phyloP scores from a whole-genome alignment of 345 rosid genomes.

The Angophora floribunda region DNA sequence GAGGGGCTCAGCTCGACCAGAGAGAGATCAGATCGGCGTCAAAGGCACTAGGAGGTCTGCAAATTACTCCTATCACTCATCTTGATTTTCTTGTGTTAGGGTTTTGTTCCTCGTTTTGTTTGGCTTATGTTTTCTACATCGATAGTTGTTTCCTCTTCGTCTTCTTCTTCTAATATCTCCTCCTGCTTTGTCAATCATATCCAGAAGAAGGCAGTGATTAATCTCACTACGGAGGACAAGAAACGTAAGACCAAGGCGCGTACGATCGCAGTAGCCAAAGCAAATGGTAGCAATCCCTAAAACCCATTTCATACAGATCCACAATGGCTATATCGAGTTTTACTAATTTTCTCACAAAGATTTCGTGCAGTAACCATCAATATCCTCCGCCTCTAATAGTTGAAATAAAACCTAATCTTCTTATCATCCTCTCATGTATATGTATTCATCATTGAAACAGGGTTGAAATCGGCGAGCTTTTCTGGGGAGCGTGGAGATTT shows the following conservation, averaged over 20 bases:
- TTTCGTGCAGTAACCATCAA: not conserved
- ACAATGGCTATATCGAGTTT: not conserved
- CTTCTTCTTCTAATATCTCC: not conserved
- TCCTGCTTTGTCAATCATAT: not conserved
- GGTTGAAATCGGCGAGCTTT: not conserved
- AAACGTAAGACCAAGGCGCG: not conserved
- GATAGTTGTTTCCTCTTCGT: not conserved
- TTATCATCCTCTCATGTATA: not conserved
- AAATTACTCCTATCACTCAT: not conserved
- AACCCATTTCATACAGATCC: not conserved
- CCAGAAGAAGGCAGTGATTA: not conserved
- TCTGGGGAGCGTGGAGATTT: not conserved
- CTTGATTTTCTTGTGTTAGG: not conserved
- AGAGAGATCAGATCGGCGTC: not conserved
- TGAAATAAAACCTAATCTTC: not conserved
- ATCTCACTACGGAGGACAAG: not conserved
- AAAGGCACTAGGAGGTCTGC: not conserved
- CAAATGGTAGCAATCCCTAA: not conserved
- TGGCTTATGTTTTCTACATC: not conserved
- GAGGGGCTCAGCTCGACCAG: not conserved
- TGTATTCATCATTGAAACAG: not conserved
- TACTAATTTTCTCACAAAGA: not conserved
- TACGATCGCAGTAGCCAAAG: not conserved
- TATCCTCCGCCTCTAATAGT: not conserved
- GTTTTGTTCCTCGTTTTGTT: not conserved